Percentiles rank a stretch among this genome's conserved stretches.
Evolutionary conservation across 495 filamentous ascomycete genomes (phyloP).

Genomic region (Aspergillus campestris): DNA sequence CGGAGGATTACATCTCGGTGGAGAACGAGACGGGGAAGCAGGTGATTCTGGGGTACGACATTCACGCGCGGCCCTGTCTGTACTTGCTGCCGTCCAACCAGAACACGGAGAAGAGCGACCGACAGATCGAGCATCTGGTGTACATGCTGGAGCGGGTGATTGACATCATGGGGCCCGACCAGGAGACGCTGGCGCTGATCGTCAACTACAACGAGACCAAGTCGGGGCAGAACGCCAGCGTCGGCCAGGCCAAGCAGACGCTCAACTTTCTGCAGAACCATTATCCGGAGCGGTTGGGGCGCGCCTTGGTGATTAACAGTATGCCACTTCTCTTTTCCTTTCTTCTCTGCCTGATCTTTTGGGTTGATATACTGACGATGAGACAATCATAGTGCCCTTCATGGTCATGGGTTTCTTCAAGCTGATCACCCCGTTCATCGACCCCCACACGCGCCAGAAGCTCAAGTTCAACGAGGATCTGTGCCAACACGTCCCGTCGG

Average conservation of each 20-base stretch:
- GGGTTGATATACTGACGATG: neutral
- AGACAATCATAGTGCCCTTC: constrained; percentile 59
- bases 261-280: constrained; percentile 87
- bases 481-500: constrained; percentile 61
- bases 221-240: constrained; percentile 64
- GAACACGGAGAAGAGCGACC: constrained; percentile 81
- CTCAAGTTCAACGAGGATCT: constrained; percentile 92
- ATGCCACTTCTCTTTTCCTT: constrained; percentile 17
- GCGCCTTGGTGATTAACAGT: constrained; percentile 82
- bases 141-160: constrained; percentile 89
- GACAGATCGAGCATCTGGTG: constrained; percentile 88
- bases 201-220: constrained; percentile 82
- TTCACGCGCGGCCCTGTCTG: constrained; percentile 70
- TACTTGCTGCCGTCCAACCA: constrained; percentile 84
- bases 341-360: constrained; percentile 1
- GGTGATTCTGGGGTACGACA: constrained; percentile 79
- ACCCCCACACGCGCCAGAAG: constrained; percentile 83
- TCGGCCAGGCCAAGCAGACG: constrained; percentile 68
- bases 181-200: constrained; percentile 76
- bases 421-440: constrained; percentile 90
- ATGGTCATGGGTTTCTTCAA: constrained; percentile 88
- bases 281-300: constrained; percentile 88
- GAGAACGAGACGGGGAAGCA: constrained; percentile 98
- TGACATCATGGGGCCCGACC: constrained; percentile 75
- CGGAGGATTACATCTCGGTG: constrained; percentile 71